Base-by-base conservation (phyloP, 441 rosid species). In the Adansonia grandidieri region DNA sequence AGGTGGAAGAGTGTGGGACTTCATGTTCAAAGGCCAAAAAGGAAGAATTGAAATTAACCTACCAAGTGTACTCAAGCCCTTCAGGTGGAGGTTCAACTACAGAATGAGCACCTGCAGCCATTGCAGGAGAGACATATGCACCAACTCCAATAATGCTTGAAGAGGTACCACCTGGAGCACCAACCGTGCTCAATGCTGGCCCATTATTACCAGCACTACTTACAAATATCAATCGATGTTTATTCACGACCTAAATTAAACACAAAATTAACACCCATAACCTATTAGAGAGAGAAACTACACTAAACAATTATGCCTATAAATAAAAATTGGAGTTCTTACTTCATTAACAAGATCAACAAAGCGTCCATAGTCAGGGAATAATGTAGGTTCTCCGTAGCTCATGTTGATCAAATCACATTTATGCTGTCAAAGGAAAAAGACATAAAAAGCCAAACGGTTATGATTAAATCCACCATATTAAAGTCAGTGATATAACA, bases 201-300 rank as follows among this genome's bases (percentile, higher is more conserved):
- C 99, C 99, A 81, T 91, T 95, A 86, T 97, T 95, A 77, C 99
- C 99, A 85, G 98, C 99, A 89, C 99, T 95, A 78, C 99, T 97
- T 71, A 97, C 93, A 83, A 93, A 95, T 85, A 93, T 86, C 73
- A 97, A 67, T 50, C 92, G 94, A 82, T 92, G 92, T 86, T 97
- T 91, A 85, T 95, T 89, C 80, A 97, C 98, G 66, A 84, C 98
- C 99, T 97, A 83, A 48, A 81, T 78, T 70, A 84, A 62, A 80
- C 71, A 47, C 72, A 63, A 44, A 42, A 65, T 65, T 14, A 47
- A 68, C 48, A 68, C 14, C 56, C 54, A 68, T 70, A 83, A 63
- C 69, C 20, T 45, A 63, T 80, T 74, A 44, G 72, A 65, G 71
- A 77, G 22, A 73, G 54, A 70, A 56, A 71, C 57, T 22, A 69